Conservation (phyloP, 2,329 filamentous ascomycete genomes). For the Chaetomium globosum region DNA sequence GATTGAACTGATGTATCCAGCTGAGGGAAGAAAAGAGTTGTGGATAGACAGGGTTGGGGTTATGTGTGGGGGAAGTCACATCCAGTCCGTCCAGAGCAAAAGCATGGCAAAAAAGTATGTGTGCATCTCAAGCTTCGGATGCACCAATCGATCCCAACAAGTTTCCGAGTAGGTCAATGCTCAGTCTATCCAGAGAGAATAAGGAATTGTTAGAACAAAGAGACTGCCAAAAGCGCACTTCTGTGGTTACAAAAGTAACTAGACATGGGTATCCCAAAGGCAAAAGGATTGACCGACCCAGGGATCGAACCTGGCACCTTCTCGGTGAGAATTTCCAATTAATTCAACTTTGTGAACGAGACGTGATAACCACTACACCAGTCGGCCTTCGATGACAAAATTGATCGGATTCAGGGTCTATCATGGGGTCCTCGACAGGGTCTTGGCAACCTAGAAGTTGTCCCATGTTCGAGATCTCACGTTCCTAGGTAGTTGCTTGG, state of each 20-base stretch:
- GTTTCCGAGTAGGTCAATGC: constrained; percentile 32
- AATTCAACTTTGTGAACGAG: constrained; percentile 32
- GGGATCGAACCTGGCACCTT: constrained; percentile 37
- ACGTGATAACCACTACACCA: constrained; percentile 38
- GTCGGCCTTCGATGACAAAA: constrained; percentile 23
- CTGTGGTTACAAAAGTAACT: neutral
- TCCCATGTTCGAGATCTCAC: neutral
- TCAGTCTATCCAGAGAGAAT: neutral
- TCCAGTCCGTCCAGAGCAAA: no score
- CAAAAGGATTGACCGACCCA: constrained; percentile 32
- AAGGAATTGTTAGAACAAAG: no score
- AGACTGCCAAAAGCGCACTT: neutral
- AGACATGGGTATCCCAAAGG: neutral
- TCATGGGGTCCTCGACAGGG: constrained; percentile 10
- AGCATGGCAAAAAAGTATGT: neutral
- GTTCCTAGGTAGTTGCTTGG: neutral
- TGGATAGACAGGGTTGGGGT: no score
- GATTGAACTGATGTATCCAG: no score
- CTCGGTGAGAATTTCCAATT: constrained; percentile 29
- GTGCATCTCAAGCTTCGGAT: constrained; percentile 10
- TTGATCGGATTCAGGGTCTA: neutral
- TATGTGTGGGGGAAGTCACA: no score
- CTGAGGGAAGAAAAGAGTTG: no score
- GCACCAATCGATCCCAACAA: constrained; percentile 3
- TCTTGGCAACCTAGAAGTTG: neutral